Conservation (phyloP, 352 stramenopile genomes). For the Phytophthora lateralis region DNA sequence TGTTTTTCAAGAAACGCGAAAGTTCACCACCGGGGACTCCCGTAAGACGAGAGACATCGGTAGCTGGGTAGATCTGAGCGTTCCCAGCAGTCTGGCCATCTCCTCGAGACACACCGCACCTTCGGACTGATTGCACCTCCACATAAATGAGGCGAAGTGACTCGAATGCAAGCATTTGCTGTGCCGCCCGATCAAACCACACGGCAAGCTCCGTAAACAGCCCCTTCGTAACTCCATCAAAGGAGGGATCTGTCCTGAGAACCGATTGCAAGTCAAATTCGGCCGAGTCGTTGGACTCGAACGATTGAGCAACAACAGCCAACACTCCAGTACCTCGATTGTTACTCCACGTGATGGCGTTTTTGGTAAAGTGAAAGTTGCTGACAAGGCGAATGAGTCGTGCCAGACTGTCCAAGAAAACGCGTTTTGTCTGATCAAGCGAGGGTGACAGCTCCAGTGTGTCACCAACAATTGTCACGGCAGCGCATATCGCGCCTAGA, state of each 20-base stretch:
- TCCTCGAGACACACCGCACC: constrained; percentile 1
- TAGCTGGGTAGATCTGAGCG: background rate
- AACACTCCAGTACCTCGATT: constrained; percentile 52
- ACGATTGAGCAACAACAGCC: constrained; percentile 35
- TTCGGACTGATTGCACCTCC: constrained; percentile 47
- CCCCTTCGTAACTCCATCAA: constrained; percentile 43
- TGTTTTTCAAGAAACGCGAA: constrained; percentile 47
- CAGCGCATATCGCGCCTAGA: constrained; percentile 48
- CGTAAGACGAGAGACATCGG: constrained; percentile 37
- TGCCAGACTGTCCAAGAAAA: constrained; percentile 58
- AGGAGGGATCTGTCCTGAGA: constrained; percentile 44
- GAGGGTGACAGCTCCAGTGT: constrained; percentile 51
- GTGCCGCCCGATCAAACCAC: constrained; percentile 56
- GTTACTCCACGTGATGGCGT: constrained; percentile 58
- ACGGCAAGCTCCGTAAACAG: constrained; percentile 37
- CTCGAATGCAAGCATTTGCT: constrained; percentile 67
- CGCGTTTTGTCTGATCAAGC: constrained; percentile 50
- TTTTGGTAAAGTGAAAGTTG: constrained; percentile 73
- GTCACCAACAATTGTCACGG: constrained; percentile 51
- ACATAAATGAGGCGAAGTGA: constrained; percentile 54
- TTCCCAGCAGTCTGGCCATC: background rate
- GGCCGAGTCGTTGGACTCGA: constrained; percentile 28
- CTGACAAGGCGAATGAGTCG: constrained; percentile 56
- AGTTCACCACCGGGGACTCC: constrained; percentile 46
- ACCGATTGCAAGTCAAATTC: constrained; percentile 61